Evolutionary conservation across 2,329 filamentous ascomycete species (phyloP).

Genomic region (Fusarium multiceps): DNA sequence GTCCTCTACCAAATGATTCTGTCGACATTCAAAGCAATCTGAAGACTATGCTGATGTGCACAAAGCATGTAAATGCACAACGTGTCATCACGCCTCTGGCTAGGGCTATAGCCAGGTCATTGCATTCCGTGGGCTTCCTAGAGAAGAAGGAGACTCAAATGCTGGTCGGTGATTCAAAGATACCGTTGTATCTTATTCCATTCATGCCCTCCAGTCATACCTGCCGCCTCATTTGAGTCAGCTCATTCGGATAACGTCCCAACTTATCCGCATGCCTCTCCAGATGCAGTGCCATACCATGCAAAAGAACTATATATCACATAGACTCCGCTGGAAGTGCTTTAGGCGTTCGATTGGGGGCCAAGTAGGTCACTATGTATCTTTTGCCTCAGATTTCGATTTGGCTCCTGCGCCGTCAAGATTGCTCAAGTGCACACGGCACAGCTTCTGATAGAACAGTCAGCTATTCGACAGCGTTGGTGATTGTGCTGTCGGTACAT

Average conservation of each 20-base stretch:
- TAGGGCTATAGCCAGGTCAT: constrained; percentile 24
- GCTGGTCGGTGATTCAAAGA: constrained; percentile 9
- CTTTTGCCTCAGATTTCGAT: not conserved
- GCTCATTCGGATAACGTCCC: constrained; percentile 11
- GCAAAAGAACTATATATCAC: constrained; percentile 36
- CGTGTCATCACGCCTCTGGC: constrained; percentile 44
- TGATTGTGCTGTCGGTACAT: not conserved
- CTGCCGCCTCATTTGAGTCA: constrained; percentile 35
- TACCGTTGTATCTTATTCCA: constrained; percentile 26
- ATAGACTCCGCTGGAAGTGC: constrained; percentile 17
- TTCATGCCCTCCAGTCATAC: constrained; percentile 33
- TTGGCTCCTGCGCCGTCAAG: not conserved
- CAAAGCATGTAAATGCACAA: constrained; percentile 40
- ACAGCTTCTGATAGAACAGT: not conserved
- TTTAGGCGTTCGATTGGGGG: constrained; percentile 8
- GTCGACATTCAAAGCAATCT: constrained; percentile 35
- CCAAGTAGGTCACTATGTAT: not conserved
- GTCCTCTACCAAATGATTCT: constrained; percentile 22
- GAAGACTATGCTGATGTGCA: constrained; percentile 26
- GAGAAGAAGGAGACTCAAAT: constrained; percentile 20
- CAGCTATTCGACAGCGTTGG: not conserved
- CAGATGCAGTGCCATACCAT: constrained; percentile 18
- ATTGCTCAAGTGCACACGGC: not conserved
- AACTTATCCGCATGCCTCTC: constrained; percentile 18
- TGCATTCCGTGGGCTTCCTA: constrained; percentile 31